Conservation (phyloP, 179 eudicot genomes). For the Silene coronaria region DNA sequence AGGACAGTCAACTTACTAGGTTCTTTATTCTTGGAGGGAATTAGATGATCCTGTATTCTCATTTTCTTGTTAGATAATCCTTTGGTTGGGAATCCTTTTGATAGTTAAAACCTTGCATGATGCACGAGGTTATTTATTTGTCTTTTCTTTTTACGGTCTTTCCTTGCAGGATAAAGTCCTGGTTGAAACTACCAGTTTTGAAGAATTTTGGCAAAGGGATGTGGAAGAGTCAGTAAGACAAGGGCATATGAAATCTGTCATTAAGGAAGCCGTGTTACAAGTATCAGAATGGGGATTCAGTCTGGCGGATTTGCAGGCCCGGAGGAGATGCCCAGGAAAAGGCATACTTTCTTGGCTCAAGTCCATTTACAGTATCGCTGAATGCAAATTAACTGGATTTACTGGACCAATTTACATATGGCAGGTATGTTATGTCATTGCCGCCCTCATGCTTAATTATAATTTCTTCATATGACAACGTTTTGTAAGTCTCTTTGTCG, state of each 20-base stretch:
- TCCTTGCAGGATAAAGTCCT: conserved; percentile 55
- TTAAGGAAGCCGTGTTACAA: conserved; percentile 66
- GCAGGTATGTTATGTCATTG: conserved; percentile 53
- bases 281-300: conserved; percentile 84
- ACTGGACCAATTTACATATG: conserved; percentile 73
- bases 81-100: background rate
- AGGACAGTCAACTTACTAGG: background rate
- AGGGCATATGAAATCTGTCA: conserved; percentile 47
- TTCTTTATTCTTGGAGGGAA: background rate
- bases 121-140: too few relatives aligned
- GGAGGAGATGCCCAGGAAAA: conserved; percentile 53
- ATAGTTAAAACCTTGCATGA: too few relatives aligned
- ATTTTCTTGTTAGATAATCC: background rate
- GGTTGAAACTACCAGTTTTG: conserved; percentile 40
- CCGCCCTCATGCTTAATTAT: background rate
- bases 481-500: background rate
- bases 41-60: background rate
- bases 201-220: conserved; percentile 73
- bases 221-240: conserved; percentile 83
- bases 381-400: conserved; percentile 65
- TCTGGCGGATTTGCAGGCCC: conserved; percentile 59
- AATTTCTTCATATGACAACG: background rate
- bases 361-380: conserved; percentile 53
- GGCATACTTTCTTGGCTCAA: conserved; percentile 69
- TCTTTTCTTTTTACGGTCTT: background rate